Conservation (phyloP, 2,329 filamentous ascomycete species). For the Hymenoscyphus repandus region DNA sequence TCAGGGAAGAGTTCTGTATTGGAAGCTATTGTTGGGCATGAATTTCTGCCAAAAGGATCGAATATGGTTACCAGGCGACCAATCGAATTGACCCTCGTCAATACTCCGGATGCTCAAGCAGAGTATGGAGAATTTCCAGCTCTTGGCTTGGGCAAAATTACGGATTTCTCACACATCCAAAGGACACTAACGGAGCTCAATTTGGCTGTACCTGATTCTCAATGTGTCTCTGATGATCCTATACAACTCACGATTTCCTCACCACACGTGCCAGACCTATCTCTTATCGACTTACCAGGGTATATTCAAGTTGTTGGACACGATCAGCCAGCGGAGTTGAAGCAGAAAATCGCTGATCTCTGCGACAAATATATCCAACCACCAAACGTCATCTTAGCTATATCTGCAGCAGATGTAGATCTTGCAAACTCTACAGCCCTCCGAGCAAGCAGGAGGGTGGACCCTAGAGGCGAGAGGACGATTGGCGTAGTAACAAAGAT, state of each 20-base stretch:
- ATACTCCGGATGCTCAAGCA: conserved; percentile 78
- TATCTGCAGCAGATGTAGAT: conserved; percentile 96
- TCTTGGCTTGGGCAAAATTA: conserved; percentile 80
- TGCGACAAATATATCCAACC: conserved; percentile 98
- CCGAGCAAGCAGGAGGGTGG: conserved; percentile 82
- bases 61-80: conserved; percentile 98
- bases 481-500: conserved; percentile 99
- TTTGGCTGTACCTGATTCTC: conserved; percentile 78
- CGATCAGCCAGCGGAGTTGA: conserved; percentile 84
- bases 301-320: conserved; percentile 95
- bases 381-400: conserved; percentile 93
- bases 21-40: conserved; percentile 94
- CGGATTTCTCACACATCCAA: conserved; percentile 88
- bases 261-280: conserved; percentile 89
- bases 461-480: conserved; percentile 89
- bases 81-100: conserved; percentile 93
- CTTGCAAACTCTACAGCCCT: conserved; percentile 92
- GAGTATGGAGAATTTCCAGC: conserved; percentile 98
- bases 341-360: conserved; percentile 91
- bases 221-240: conserved; percentile 94
- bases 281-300: conserved; percentile 90
- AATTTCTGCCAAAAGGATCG: conserved; percentile 94
- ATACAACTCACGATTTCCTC: conserved; percentile 96
- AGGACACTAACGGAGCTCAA: conserved; percentile 93
- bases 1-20: conserved; percentile 97